Conservation (phyloP, 805 yeast species). For the Barnettozyma sp. region DNA sequence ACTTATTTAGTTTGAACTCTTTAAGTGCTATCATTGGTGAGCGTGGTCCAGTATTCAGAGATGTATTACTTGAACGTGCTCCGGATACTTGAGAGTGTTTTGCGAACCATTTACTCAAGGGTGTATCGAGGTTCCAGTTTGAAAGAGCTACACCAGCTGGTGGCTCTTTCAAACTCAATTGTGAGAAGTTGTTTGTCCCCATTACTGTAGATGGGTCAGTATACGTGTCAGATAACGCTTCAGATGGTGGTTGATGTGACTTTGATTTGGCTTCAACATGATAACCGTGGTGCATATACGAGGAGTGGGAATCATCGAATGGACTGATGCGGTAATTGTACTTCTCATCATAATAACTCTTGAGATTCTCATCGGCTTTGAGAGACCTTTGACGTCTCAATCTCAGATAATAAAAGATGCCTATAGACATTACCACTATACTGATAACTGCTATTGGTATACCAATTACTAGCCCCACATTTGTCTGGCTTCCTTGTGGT, state of each 20-base stretch:
- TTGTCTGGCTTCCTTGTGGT: constrained; percentile 5
- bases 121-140: constrained; percentile 22
- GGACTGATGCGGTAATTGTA: constrained; percentile 19
- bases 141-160: constrained; percentile 8
- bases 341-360: constrained; percentile 21
- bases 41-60: constrained; percentile 19
- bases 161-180: constrained; percentile 18
- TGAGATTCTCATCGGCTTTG: constrained; percentile 10
- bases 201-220: not conserved
- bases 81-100: constrained; percentile 13
- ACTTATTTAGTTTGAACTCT: constrained; percentile 20
- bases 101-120: constrained; percentile 24
- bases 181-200: constrained; percentile 11
- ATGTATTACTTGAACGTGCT: constrained; percentile 12
- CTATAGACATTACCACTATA: constrained; percentile 9
- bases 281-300: constrained; percentile 4
- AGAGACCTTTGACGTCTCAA: constrained; percentile 8
- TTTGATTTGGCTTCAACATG: not conserved
- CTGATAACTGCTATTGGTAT: constrained; percentile 23
- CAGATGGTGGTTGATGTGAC: not conserved
- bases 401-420: constrained; percentile 14
- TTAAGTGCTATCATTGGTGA: constrained; percentile 22
- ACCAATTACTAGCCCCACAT: constrained; percentile 22
- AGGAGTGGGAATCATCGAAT: constrained; percentile 7
- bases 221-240: not conserved